These are phyloP conservation scores for Toxoplasma gondii DNA, from an alignment of 169 alveolate species.

Conservation along the genomic window DNA sequence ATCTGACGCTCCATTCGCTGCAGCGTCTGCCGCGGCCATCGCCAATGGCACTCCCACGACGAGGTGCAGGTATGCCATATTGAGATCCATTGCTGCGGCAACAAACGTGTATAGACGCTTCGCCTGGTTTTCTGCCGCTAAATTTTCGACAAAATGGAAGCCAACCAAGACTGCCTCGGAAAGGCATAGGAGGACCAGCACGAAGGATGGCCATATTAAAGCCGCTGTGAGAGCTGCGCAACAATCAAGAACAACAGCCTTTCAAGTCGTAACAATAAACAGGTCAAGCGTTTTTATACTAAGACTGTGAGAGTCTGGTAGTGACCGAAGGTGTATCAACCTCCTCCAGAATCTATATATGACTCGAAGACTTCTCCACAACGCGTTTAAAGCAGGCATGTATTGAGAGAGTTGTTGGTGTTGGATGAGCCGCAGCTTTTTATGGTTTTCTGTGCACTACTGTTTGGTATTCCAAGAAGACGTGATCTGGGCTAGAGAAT, in stretches of 20 bases:
- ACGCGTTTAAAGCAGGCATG: too few species aligned
- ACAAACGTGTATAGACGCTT: conserved; percentile 11
- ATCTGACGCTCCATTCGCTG: not conserved
- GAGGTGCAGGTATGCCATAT: conserved; percentile 6
- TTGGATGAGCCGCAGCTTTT: too few species aligned
- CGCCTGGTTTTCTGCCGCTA: not conserved
- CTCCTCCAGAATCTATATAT: too few species aligned
- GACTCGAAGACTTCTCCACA: too few species aligned
- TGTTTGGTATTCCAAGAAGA: too few species aligned
- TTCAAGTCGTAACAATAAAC: too few species aligned
- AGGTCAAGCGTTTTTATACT: too few species aligned
- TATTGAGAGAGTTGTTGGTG: too few species aligned
- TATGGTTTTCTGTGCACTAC: too few species aligned
- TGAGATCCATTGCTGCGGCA: conserved; percentile 17
- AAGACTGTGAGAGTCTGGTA: too few species aligned
- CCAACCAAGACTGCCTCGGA: conserved; percentile 25
- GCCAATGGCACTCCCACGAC: not conserved
- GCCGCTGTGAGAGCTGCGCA: not conserved
- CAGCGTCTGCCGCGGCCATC: conserved; percentile 8
- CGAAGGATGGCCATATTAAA: not conserved
- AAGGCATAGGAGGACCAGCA: conserved; percentile 10
- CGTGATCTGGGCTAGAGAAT: too few species aligned
- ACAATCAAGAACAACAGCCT: not conserved
- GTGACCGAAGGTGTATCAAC: too few species aligned
- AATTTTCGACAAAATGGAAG: not conserved